phyloP scores from a whole-genome alignment of 169 alveolate species.

The Plasmodium fragile region DNA sequence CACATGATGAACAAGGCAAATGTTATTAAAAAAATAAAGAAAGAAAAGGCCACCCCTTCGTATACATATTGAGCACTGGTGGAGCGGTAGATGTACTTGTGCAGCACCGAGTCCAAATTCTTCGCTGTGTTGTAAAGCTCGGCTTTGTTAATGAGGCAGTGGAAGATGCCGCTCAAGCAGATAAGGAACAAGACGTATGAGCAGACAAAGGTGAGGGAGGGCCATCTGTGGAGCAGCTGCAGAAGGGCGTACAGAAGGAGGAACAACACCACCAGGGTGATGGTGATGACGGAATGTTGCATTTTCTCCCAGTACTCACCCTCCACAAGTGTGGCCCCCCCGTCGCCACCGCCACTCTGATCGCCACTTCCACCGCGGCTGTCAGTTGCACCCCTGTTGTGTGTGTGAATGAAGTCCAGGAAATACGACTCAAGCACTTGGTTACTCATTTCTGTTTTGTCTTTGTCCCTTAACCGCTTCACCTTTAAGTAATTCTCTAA shows the following conservation, averaged over 20 bases:
- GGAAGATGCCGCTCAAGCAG: slow-evolving; percentile 52
- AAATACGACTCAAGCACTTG: background rate
- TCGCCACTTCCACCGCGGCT: background rate
- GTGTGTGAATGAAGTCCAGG: slow-evolving; percentile 9
- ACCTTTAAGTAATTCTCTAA: slow-evolving; percentile 26
- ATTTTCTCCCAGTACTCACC: background rate
- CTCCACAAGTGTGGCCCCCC: background rate
- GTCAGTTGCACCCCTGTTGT: background rate
- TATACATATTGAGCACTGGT: slow-evolving; percentile 55
- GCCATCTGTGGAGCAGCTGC: slow-evolving; percentile 4
- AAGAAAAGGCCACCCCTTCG: slow-evolving; percentile 54
- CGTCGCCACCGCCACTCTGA: background rate
- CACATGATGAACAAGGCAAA: slow-evolving; percentile 9
- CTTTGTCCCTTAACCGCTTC: background rate
- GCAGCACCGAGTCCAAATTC: slow-evolving; percentile 16
- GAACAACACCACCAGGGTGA: background rate
- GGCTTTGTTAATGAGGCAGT: slow-evolving; percentile 43
- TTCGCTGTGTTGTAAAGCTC: slow-evolving; percentile 14
- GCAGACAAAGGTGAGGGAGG: slow-evolving; percentile 15
- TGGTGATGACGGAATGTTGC: background rate
- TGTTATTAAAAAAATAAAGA: slow-evolving; percentile 22
- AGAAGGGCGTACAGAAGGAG: slow-evolving; percentile 6
- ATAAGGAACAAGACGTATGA: slow-evolving; percentile 20
- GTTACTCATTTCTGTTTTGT: slow-evolving; percentile 2
- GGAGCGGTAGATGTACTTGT: slow-evolving; percentile 46